Evolutionary conservation across 2,329 filamentous ascomycete species (phyloP).

Genomic region (Alternaria postmessia): DNA sequence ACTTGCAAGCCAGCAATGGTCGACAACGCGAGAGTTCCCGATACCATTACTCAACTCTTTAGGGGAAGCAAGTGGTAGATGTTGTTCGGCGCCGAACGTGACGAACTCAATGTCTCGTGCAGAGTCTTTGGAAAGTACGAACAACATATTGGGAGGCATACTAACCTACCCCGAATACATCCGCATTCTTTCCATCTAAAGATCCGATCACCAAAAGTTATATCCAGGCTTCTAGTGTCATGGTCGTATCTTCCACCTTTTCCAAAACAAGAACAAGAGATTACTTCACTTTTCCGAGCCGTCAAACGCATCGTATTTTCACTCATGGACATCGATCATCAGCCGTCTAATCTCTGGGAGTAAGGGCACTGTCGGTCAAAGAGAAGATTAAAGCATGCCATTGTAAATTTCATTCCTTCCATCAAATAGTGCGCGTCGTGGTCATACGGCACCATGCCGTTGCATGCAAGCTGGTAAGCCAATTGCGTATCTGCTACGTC

Average conservation of each 20-base stretch:
- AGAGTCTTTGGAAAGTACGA: no score
- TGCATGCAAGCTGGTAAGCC: background rate
- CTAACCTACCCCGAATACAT: background rate
- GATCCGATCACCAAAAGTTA: no score
- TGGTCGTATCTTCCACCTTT: background rate
- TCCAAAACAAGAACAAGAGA: background rate
- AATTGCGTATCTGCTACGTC: background rate
- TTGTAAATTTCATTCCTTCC: background rate
- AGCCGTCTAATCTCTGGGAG: background rate
- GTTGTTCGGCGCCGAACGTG: no score
- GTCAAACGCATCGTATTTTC: background rate
- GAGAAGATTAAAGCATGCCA: background rate
- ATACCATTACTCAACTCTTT: constrained; percentile 10
- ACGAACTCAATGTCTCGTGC: no score
- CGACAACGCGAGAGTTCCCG: constrained; percentile 51
- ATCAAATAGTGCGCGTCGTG: background rate
- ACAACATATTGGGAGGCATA: no score
- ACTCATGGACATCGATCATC: background rate
- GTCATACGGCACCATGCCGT: background rate
- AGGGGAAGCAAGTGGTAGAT: no score
- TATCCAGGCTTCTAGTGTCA: background rate
- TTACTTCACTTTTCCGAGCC: constrained; percentile 14
- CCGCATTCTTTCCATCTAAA: background rate
- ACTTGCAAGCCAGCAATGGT: constrained; percentile 50
- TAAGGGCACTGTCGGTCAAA: background rate